Evolutionary conservation across 2,329 filamentous ascomycete genomes (phyloP).

Genomic region (Pseudogymnoascus sp.): DNA sequence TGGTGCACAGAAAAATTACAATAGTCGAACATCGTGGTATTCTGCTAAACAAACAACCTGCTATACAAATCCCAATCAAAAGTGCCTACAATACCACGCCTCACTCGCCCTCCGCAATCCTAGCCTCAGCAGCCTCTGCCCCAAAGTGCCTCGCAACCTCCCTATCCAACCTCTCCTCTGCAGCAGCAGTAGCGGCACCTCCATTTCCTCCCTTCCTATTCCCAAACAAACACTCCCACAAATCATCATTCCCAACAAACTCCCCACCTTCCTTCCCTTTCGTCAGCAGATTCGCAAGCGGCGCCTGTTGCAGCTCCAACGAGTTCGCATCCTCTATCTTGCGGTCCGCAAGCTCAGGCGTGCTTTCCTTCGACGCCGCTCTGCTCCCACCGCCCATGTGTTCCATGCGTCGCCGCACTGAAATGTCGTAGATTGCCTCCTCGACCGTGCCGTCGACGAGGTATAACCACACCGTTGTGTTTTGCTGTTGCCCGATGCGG

Average conservation of each 20-base stretch:
- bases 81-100: not conserved
- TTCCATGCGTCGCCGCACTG: constrained; percentile 66
- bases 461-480: constrained; percentile 94
- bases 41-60: not conserved
- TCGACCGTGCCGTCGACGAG: constrained; percentile 86
- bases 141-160: constrained; percentile 32
- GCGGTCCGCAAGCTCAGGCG: constrained; percentile 40
- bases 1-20: not conserved
- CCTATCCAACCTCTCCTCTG: constrained; percentile 15
- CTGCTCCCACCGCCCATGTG: constrained; percentile 51
- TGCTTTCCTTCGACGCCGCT: constrained; percentile 33
- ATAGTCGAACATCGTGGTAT: constrained; percentile 3
- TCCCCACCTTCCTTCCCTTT: constrained; percentile 68
- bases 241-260: constrained; percentile 64
- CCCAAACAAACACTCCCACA: constrained; percentile 87
- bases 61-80: not conserved
- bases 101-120: constrained; percentile 17
- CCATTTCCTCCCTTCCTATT: constrained; percentile 9
- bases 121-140: constrained; percentile 45
- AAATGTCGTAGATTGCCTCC: constrained; percentile 82
- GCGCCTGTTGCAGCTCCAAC: constrained; percentile 67
- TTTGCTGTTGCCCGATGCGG: constrained; percentile 78
- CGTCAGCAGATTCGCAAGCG: constrained; percentile 60
- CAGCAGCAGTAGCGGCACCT: not conserved
- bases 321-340: constrained; percentile 77